Conservation (phyloP, 345 rosid genomes). For the Salix suchowensis region DNA sequence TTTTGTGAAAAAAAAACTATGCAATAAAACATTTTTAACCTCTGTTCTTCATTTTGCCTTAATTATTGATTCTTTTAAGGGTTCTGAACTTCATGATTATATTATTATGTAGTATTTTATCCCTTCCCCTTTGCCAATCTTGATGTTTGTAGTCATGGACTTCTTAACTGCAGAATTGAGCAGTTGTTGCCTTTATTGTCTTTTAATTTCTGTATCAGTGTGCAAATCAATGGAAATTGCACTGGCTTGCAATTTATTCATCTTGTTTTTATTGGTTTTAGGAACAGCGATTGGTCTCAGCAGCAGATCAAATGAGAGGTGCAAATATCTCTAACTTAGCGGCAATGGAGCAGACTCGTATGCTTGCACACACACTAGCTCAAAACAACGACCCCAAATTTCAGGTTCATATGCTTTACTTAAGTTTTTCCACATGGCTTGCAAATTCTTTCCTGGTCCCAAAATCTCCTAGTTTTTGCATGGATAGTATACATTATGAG, state of each 20-base stretch:
- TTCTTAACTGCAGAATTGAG: too few species aligned
- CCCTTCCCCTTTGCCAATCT: neutral
- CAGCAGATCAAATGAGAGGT: constrained; percentile 59
- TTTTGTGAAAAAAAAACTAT: neutral
- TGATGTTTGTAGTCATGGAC: neutral
- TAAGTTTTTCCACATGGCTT: neutral
- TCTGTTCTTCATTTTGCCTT: neutral
- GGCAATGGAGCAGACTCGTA: constrained; percentile 95
- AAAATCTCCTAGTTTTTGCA: neutral
- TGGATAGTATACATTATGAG: neutral
- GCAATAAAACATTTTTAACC: neutral
- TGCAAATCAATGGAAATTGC: neutral
- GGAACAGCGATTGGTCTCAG: constrained; percentile 66
- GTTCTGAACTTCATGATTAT: neutral
- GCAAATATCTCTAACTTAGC: constrained; percentile 55
- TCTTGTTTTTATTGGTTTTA: constrained; percentile 23
- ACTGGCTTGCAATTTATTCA: neutral
- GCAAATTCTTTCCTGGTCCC: neutral
- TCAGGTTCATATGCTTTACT: constrained; percentile 53
- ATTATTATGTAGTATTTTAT: neutral
- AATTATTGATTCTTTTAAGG: neutral
- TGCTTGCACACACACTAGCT: constrained; percentile 90
- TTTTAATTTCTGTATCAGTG: neutral
- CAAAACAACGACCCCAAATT: constrained; percentile 89
- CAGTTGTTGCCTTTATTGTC: neutral